phyloP scores from a whole-genome alignment of 768 basidiomycete genomes.

The Tricholoma sp. region DNA sequence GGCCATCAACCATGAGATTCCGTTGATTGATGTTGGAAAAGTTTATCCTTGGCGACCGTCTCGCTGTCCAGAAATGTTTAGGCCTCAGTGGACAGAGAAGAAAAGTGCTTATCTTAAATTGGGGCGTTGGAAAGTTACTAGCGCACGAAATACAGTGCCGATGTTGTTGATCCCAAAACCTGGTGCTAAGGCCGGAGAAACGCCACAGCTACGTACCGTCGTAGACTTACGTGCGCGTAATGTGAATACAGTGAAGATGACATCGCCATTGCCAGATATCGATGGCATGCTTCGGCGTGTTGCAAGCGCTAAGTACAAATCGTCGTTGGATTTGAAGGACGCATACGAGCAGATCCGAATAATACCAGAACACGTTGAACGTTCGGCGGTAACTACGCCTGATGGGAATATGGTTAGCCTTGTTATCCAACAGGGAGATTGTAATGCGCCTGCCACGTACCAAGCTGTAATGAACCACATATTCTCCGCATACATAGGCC shows the following conservation, averaged over 20 bases:
- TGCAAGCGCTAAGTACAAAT: slow-evolving; percentile 15
- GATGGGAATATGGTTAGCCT: slow-evolving; percentile 6
- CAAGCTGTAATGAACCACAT: slow-evolving; percentile 5
- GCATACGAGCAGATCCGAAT: slow-evolving; percentile 33
- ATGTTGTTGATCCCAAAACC: slow-evolving; percentile 16
- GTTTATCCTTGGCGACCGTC: slow-evolving; percentile 17
- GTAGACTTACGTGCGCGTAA: slow-evolving; percentile 19
- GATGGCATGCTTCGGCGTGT: slow-evolving; percentile 18
- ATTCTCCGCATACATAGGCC: neutral
- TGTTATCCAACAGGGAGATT: neutral
- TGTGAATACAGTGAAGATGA: no score
- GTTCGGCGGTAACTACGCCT: neutral
- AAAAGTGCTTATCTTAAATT: slow-evolving; percentile 6
- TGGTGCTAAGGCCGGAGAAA: no score
- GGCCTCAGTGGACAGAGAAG: slow-evolving; percentile 9
- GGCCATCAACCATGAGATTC: slow-evolving; percentile 31
- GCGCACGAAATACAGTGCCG: slow-evolving; percentile 1
- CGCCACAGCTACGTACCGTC: slow-evolving; percentile 25
- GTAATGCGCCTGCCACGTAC: slow-evolving; percentile 1
- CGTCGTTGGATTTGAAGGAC: slow-evolving; percentile 26
- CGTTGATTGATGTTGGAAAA: slow-evolving; percentile 24
- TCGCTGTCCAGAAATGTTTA: slow-evolving; percentile 7
- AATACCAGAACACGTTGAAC: neutral
- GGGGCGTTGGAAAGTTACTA: slow-evolving; percentile 7
- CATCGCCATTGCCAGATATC: no score